Conservation (phyloP, 108 stramenopile genomes). For the Skeletonema costatum region DNA sequence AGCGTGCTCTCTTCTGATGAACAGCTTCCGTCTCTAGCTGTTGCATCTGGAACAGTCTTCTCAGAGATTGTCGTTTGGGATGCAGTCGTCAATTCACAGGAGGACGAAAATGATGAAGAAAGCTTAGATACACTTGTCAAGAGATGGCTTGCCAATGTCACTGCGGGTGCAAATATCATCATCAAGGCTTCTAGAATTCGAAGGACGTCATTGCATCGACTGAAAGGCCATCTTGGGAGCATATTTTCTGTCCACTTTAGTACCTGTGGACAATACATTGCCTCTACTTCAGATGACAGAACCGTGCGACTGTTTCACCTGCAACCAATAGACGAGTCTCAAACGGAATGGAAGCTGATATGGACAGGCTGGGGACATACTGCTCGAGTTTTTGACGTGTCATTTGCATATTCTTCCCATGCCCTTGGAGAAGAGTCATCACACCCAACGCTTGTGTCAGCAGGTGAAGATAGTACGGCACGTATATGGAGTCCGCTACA, state of each 20-base stretch:
- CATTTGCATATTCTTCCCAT: conserved; percentile 32
- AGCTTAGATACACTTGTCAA: conserved; percentile 23
- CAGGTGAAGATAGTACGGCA: conserved; percentile 73
- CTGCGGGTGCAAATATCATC: too few species aligned
- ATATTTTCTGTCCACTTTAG: conserved; percentile 58
- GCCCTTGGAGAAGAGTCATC: background rate
- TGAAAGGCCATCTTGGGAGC: conserved; percentile 69
- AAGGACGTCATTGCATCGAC: conserved; percentile 23
- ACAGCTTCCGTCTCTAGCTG: conserved; percentile 19
- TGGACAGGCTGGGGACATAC: conserved; percentile 85
- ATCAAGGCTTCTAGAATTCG: background rate
- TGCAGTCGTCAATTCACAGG: conserved; percentile 6
- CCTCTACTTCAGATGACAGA: conserved; percentile 80
- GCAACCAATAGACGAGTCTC: background rate
- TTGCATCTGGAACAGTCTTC: conserved; percentile 65
- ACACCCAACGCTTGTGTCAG: conserved; percentile 39
- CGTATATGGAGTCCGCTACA: conserved; percentile 60
- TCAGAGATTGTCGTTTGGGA: conserved; percentile 58
- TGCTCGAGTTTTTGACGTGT: conserved; percentile 71
- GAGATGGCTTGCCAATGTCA: conserved; percentile 14
- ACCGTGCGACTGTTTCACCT: conserved; percentile 59
- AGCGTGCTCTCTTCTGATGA: background rate
- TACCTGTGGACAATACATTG: conserved; percentile 39
- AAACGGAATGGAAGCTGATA: conserved; percentile 8
- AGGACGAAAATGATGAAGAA: background rate